A percentile compares a stretch with the other conserved stretches of the same genome.
Evolutionary conservation across 2,329 filamentous ascomycete species (phyloP).

Genomic region (Salinomyces thailandicus): DNA sequence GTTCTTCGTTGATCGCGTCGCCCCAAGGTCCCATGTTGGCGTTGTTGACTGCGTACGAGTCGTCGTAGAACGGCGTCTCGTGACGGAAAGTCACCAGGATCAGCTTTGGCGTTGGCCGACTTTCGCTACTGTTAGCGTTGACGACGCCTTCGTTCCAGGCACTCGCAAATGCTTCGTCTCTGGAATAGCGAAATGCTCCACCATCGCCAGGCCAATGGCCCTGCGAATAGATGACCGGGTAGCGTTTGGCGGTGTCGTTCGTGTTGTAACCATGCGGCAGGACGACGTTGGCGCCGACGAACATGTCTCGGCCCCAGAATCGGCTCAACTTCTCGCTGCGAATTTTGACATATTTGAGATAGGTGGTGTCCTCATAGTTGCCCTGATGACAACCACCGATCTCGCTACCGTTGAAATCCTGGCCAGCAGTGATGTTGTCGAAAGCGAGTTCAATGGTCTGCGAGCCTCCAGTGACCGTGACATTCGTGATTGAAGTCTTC

Average conservation of each 20-base stretch:
- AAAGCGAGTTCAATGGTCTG: slow-evolving; percentile 26
- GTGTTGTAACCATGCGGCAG: slow-evolving; percentile 27
- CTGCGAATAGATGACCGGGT: slow-evolving; percentile 29
- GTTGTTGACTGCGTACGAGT: slow-evolving; percentile 31
- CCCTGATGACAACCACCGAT: slow-evolving; percentile 30
- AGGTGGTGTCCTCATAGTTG: slow-evolving; percentile 28
- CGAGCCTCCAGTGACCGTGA: slow-evolving; percentile 19
- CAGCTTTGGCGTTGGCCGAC: slow-evolving; percentile 25
- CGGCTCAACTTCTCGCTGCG: slow-evolving; percentile 16
- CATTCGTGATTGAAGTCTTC: slow-evolving; percentile 16
- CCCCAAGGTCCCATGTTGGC: slow-evolving; percentile 32
- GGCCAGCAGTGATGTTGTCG: slow-evolving; percentile 18
- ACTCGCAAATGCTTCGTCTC: slow-evolving; percentile 13
- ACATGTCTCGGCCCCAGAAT: slow-evolving; percentile 21
- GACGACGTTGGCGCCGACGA: slow-evolving; percentile 28
- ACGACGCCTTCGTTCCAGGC: slow-evolving; percentile 27
- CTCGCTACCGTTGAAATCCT: slow-evolving; percentile 24
- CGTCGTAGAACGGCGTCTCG: slow-evolving; percentile 29
- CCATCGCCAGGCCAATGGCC: slow-evolving; percentile 23
- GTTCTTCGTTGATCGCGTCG: slow-evolving; percentile 32
- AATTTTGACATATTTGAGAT: slow-evolving; percentile 29
- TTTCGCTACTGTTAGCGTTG: slow-evolving; percentile 17
- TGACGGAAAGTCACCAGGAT: slow-evolving; percentile 31
- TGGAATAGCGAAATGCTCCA: slow-evolving; percentile 19
- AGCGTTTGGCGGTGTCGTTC: slow-evolving; percentile 22